These are phyloP conservation scores for Erigeron canadensis DNA, from an alignment of 129 eudicot species.

Conservation along the genomic window DNA sequence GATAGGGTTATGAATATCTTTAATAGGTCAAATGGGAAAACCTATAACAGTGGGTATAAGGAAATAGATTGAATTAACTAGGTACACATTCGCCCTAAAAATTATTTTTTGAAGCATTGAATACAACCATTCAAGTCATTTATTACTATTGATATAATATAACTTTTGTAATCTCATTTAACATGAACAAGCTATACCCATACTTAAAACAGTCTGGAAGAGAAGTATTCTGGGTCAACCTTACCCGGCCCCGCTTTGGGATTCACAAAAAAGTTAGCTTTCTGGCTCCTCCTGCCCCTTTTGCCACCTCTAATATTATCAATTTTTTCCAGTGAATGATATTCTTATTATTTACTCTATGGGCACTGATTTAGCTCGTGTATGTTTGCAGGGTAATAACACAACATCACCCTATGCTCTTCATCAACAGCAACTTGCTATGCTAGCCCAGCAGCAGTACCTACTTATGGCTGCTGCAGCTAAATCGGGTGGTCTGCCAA, in stretches of 20 bases:
- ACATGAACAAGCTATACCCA: background rate
- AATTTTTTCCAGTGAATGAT: background rate
- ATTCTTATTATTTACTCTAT: background rate
- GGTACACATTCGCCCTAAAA: background rate
- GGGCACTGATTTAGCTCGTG: background rate
- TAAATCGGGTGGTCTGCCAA: conserved; percentile 64
- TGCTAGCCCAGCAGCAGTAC: conserved; percentile 82
- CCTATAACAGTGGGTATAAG: background rate
- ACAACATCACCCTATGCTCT: conserved; percentile 55
- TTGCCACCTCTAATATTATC: background rate
- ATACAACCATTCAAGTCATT: conserved; percentile 5
- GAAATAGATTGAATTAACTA: background rate
- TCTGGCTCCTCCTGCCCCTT: background rate
- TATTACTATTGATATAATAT: background rate
- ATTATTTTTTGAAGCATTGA: background rate
- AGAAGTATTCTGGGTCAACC: background rate
- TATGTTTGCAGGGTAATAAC: conserved; percentile 58
- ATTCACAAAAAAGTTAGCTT: background rate
- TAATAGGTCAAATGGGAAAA: background rate
- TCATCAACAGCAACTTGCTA: conserved; percentile 61
- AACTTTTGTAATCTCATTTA: background rate
- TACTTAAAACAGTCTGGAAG: background rate
- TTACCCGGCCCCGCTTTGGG: background rate
- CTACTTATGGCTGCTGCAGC: conserved; percentile 92
- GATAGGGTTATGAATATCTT: background rate